phyloP scores from a whole-genome alignment of 495 filamentous ascomycete species.

The Darksidea phi region DNA sequence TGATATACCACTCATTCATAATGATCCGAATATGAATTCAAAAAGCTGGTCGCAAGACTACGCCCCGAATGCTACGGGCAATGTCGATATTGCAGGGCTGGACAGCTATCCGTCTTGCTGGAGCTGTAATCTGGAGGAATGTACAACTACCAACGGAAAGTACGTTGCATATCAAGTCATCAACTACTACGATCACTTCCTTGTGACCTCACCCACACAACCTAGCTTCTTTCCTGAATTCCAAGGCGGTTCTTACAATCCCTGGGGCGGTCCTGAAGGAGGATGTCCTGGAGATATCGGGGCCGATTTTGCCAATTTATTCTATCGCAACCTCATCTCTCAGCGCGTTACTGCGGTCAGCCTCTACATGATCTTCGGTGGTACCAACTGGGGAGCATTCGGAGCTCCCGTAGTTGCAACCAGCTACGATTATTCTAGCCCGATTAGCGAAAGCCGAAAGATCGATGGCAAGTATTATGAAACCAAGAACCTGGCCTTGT shows the following conservation, averaged over 20 bases:
- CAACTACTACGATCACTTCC: slow-evolving; percentile 50
- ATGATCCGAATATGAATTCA: slow-evolving; percentile 51
- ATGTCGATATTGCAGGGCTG: slow-evolving; percentile 57
- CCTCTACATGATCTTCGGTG: slow-evolving; percentile 58
- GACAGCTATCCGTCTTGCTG: slow-evolving; percentile 65
- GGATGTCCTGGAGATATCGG: slow-evolving; percentile 48
- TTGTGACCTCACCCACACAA: slow-evolving; percentile 51
- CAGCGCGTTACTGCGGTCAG: slow-evolving; percentile 48
- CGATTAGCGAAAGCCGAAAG: slow-evolving; percentile 58
- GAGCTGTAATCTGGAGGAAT: slow-evolving; percentile 56
- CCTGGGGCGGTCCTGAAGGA: slow-evolving; percentile 59
- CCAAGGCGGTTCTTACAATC: slow-evolving; percentile 63
- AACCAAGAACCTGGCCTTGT: slow-evolving; percentile 59
- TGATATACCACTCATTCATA: slow-evolving; percentile 53
- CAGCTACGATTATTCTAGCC: slow-evolving; percentile 62
- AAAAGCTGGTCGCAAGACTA: slow-evolving; percentile 52
- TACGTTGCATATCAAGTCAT: slow-evolving; percentile 54
- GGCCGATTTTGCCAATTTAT: slow-evolving; percentile 58
- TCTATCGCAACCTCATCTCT: slow-evolving; percentile 56
- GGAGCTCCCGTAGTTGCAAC: slow-evolving; percentile 45
- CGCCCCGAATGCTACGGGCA: slow-evolving; percentile 49
- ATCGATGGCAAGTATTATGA: slow-evolving; percentile 61
- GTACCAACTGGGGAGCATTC: slow-evolving; percentile 55
- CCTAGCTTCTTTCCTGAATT: slow-evolving; percentile 63
- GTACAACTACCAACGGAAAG: slow-evolving; percentile 55